A percentile compares a stretch with the other conserved stretches of the same genome.
phyloP scores from a whole-genome alignment of 2,329 filamentous ascomycete species.

The Pyricularia sp. region DNA sequence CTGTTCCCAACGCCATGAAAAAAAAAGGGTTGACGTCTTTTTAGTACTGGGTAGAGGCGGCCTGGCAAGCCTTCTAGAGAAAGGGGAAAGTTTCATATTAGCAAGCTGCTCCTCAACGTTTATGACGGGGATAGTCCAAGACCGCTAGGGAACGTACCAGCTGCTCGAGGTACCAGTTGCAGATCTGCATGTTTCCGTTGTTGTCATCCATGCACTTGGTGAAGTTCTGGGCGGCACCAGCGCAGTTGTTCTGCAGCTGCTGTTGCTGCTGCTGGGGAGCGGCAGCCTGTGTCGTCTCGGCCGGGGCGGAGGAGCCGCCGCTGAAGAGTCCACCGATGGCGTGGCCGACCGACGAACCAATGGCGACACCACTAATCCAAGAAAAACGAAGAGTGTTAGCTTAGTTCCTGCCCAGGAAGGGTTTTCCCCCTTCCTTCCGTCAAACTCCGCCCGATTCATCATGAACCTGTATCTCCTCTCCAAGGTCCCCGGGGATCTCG shows the following conservation, averaged over 20 bases:
- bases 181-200: slow-evolving; percentile 87
- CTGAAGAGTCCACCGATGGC: slow-evolving; percentile 84
- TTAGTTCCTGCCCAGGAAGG: slow-evolving; percentile 3
- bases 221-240: slow-evolving; percentile 72
- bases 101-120: neutral
- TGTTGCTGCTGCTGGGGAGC: slow-evolving; percentile 45
- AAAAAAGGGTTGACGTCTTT: neutral
- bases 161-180: slow-evolving; percentile 97
- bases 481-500: neutral
- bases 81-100: neutral
- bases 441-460: neutral
- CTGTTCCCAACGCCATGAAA: neutral
- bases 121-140: neutral
- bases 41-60: slow-evolving; percentile 65
- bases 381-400: slow-evolving; percentile 13
- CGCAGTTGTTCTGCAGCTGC: slow-evolving; percentile 60
- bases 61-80: slow-evolving; percentile 64
- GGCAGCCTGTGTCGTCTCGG: slow-evolving; percentile 38
- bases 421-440: slow-evolving; percentile 7
- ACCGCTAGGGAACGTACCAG: slow-evolving; percentile 28
- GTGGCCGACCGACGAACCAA: slow-evolving; percentile 92
- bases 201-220: slow-evolving; percentile 96
- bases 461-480: neutral
- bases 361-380: slow-evolving; percentile 72
- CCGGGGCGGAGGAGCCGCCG: slow-evolving; percentile 54